phyloP scores from a whole-genome alignment of 371 early-diverging fungal species.

The Massospora cicadina region DNA sequence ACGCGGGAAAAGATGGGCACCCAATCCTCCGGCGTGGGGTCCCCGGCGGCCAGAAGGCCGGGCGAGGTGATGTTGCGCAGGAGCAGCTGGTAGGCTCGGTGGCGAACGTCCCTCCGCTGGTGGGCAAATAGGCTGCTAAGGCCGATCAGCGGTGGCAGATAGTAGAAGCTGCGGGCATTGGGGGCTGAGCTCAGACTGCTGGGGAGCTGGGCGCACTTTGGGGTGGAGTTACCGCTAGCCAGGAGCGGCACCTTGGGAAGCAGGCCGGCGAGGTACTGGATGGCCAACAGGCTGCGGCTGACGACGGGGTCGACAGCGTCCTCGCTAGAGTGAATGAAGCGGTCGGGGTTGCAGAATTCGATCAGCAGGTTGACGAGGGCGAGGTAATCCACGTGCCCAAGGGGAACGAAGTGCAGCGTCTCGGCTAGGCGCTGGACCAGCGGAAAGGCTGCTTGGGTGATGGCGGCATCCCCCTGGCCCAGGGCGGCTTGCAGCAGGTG shows the following conservation, averaged over 20 bases:
- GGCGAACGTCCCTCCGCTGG: slow-evolving; percentile 4
- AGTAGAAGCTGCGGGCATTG: background rate
- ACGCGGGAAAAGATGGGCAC: slow-evolving; percentile 2
- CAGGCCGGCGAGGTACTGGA: slow-evolving; percentile 5
- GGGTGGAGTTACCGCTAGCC: background rate
- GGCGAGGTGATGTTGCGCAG: background rate
- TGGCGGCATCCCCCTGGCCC: background rate
- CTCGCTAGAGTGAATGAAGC: background rate
- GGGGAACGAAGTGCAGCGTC: slow-evolving; percentile 1
- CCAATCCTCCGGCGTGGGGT: background rate
- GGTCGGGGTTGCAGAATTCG: slow-evolving; percentile 7
- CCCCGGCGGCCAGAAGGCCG: background rate
- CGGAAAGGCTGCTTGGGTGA: background rate
- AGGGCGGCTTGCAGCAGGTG: background rate
- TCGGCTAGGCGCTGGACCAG: background rate
- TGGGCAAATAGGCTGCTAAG: slow-evolving; percentile 3
- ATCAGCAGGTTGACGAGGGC: slow-evolving; percentile 3
- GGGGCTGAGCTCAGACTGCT: background rate
- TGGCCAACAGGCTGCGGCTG: background rate
- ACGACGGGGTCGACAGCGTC: background rate
- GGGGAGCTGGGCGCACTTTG: background rate
- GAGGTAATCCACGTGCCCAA: slow-evolving; percentile 1
- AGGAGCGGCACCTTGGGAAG: background rate
- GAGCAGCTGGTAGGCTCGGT: background rate
- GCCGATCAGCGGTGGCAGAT: slow-evolving; percentile 8